A percentile compares a stretch with the other conserved stretches of the same genome.
These are phyloP conservation scores for Leccinellum rugosiceps DNA, from an alignment of 768 basidiomycete species.

Conservation along the genomic window DNA sequence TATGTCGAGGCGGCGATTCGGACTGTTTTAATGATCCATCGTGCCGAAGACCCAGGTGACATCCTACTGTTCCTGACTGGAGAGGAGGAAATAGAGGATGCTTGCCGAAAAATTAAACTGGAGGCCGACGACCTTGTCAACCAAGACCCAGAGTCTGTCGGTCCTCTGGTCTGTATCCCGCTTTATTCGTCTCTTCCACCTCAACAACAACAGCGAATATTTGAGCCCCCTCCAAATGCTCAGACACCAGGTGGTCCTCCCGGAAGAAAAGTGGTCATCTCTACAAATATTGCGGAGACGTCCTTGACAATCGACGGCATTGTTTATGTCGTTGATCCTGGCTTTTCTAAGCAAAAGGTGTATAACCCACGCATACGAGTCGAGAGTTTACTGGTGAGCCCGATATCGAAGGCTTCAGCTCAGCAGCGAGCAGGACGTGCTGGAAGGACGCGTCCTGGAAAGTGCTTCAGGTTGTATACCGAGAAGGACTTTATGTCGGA, in stretches of 20 bases:
- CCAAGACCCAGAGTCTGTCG: conserved; percentile 69
- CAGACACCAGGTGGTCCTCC: conserved; percentile 64
- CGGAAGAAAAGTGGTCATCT: conserved; percentile 91
- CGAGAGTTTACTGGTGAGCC: conserved; percentile 88
- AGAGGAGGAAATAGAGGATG: conserved; percentile 97
- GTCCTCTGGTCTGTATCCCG: conserved; percentile 86
- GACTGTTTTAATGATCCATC: conserved; percentile 95
- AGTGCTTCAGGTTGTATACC: conserved; percentile 95
- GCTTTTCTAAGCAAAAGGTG: conserved; percentile 97
- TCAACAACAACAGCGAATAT: conserved; percentile 94
- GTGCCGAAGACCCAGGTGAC: conserved; percentile 92
- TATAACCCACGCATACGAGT: conserved; percentile 98
- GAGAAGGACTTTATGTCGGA: conserved; percentile 96
- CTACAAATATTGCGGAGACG: conserved; percentile 98
- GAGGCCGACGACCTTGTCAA: conserved; percentile 84
- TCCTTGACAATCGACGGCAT: conserved; percentile 98
- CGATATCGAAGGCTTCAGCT: conserved; percentile 95
- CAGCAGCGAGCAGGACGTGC: conserved; percentile 96
- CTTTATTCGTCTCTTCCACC: conserved; percentile 95
- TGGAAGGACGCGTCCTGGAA: conserved; percentile 92
- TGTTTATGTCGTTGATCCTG: conserved; percentile 98
- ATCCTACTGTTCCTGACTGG: conserved; percentile 94
- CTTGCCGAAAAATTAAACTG: conserved; percentile 87
- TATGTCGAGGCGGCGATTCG: conserved; percentile 97
- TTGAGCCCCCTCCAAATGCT: conserved; percentile 78